A percentile compares a stretch with the other conserved stretches of the same genome.
Conservation (phyloP, 345 rosid species). For the Melaleuca alternifolia region DNA sequence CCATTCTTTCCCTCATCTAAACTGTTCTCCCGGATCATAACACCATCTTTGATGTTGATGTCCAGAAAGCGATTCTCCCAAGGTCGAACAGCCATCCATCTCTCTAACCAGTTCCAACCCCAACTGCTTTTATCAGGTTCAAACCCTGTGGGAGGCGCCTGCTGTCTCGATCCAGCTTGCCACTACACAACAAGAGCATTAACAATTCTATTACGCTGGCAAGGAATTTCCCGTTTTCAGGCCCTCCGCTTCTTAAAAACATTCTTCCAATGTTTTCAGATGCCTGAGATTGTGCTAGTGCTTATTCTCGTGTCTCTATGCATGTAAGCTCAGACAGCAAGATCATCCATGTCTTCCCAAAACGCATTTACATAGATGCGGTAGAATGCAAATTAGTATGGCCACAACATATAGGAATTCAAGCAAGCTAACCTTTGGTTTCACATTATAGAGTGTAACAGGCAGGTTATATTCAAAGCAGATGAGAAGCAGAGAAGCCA, state of each 20-base stretch:
- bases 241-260: background rate
- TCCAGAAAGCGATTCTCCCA: slow-evolving; percentile 99
- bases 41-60: slow-evolving; percentile 72
- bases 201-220: background rate
- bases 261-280: background rate
- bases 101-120: slow-evolving; percentile 99
- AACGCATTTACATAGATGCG: background rate
- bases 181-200: slow-evolving; percentile 41
- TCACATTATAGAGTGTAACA: background rate
- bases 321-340: background rate
- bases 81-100: slow-evolving; percentile 99
- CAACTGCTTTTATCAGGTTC: slow-evolving; percentile 95
- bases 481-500: background rate
- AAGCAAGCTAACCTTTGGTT: background rate
- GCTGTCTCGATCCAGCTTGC: slow-evolving; percentile 90
- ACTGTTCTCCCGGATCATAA: slow-evolving; percentile 40
- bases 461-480: background rate
- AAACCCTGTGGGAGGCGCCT: slow-evolving; percentile 50
- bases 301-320: background rate
- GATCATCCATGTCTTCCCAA: background rate
- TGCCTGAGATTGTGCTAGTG: background rate
- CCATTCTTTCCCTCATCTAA: slow-evolving; percentile 32
- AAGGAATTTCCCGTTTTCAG: background rate
- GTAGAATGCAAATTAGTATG: background rate
- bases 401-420: background rate